phyloP scores from a whole-genome alignment of 805 yeast genomes.

The Pichia exigua region DNA sequence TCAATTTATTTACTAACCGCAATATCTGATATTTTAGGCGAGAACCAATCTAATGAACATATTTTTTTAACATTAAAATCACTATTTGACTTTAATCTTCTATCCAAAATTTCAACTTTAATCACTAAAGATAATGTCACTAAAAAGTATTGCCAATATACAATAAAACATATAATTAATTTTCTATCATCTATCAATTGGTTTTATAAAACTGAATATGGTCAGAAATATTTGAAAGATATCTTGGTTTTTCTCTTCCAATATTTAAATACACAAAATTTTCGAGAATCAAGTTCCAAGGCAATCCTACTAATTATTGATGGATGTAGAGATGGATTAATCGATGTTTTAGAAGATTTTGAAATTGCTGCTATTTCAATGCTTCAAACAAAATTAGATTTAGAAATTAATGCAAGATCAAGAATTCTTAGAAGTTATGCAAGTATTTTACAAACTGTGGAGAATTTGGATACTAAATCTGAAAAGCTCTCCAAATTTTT shows the following conservation, averaged over 20 bases:
- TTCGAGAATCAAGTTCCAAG: conserved; percentile 34
- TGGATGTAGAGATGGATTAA: conserved; percentile 38
- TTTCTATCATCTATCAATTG: conserved; percentile 54
- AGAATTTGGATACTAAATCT: conserved; percentile 40
- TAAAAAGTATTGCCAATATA: conserved; percentile 18
- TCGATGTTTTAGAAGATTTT: conserved; percentile 38
- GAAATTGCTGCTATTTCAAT: conserved; percentile 41
- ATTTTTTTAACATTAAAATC: neutral
- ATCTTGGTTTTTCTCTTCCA: conserved; percentile 44
- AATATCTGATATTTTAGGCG: conserved; percentile 5
- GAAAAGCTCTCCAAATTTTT: conserved; percentile 19
- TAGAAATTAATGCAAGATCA: conserved; percentile 42
- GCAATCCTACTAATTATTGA: conserved; percentile 56
- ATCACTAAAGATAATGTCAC: conserved; percentile 31
- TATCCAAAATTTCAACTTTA: conserved; percentile 37
- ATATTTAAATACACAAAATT: conserved; percentile 14
- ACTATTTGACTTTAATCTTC: neutral
- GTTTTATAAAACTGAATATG: conserved; percentile 44
- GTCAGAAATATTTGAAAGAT: conserved; percentile 36
- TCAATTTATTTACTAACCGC: conserved; percentile 51
- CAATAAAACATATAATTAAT: conserved; percentile 44
- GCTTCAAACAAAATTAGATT: conserved; percentile 28
- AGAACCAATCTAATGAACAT: neutral
- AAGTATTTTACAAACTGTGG: conserved; percentile 49
- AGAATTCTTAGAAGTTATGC: conserved; percentile 56